Conservation (phyloP, 495 filamentous ascomycete genomes). For the Amniculicola lignicola region DNA sequence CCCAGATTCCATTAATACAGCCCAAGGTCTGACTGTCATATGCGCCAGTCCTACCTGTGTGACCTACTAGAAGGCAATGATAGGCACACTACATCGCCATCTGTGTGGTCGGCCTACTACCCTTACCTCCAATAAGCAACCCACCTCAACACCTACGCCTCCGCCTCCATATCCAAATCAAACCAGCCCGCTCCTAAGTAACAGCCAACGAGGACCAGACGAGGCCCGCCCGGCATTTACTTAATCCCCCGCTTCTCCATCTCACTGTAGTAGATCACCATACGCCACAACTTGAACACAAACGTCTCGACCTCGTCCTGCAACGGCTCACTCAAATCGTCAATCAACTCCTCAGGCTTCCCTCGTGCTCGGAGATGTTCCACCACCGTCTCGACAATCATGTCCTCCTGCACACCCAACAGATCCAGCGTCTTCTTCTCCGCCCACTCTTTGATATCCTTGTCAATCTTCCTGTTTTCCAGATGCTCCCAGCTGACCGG, state of each 20-base stretch:
- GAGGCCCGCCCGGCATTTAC: too few species aligned
- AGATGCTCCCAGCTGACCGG: conserved; percentile 92
- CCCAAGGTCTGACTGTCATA: too few species aligned
- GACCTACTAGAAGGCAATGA: too few species aligned
- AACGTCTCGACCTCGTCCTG: conserved; percentile 93
- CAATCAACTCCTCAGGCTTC: conserved; percentile 74
- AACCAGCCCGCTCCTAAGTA: too few species aligned
- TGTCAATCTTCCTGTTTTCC: conserved; percentile 74
- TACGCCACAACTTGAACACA: conserved; percentile 95
- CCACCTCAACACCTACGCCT: too few species aligned
- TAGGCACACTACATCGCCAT: too few species aligned
- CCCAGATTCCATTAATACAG: too few species aligned
- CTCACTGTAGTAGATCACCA: conserved; percentile 98
- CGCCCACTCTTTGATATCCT: conserved; percentile 90
- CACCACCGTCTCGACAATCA: conserved; percentile 89
- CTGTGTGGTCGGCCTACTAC: too few species aligned
- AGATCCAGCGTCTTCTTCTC: conserved; percentile 98
- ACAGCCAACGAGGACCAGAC: too few species aligned
- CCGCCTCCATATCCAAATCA: too few species aligned
- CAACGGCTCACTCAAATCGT: conserved; percentile 81
- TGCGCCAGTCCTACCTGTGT: too few species aligned
- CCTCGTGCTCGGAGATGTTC: conserved; percentile 77
- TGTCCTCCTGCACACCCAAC: conserved; percentile 92
- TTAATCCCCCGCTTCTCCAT: conserved; percentile 77
- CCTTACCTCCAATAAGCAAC: too few species aligned